A percentile compares a stretch with the other conserved stretches of the same genome.
Conservation (phyloP, 495 filamentous ascomycete species). For the Penicillium psychrofluorescens region DNA sequence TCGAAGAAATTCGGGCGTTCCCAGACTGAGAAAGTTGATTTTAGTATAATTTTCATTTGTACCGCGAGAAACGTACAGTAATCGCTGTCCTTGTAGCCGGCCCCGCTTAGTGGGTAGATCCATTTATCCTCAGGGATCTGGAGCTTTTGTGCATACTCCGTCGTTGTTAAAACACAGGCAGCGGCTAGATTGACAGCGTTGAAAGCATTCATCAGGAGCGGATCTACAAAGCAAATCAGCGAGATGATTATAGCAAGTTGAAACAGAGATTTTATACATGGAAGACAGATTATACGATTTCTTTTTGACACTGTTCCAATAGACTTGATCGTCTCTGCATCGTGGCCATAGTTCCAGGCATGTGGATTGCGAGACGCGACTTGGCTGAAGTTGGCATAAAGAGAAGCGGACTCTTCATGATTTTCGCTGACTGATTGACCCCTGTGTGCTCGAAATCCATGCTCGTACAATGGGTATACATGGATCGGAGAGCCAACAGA, state of each 20-base stretch:
- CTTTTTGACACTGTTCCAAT: constrained; percentile 39
- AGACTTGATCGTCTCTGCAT: constrained; percentile 20
- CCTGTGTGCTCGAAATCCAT: constrained; percentile 42
- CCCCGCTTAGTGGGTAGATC: constrained; percentile 51
- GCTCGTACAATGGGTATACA: constrained; percentile 49
- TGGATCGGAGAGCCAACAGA: constrained; percentile 45
- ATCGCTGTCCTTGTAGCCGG: constrained; percentile 40
- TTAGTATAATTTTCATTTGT: neutral
- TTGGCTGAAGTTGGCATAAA: constrained; percentile 44
- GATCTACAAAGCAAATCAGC: constrained; percentile 29
- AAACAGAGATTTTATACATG: constrained; percentile 24
- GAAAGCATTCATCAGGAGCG: constrained; percentile 55
- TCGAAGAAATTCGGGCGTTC: constrained; percentile 44
- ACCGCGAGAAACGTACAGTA: constrained; percentile 26
- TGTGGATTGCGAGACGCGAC: constrained; percentile 35
- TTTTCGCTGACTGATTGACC: constrained; percentile 41
- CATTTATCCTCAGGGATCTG: constrained; percentile 40
- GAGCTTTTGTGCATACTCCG: constrained; percentile 38
- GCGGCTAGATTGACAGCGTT: constrained; percentile 50
- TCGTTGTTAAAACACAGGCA: constrained; percentile 45
- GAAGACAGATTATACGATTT: constrained; percentile 50
- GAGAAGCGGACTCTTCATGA: constrained; percentile 34
- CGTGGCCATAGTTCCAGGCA: constrained; percentile 41
- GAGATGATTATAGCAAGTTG: too few relatives aligned
- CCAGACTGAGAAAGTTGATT: constrained; percentile 33